phyloP scores from a whole-genome alignment of 306 rosid genomes.

The Gastrolobium villosum region DNA sequence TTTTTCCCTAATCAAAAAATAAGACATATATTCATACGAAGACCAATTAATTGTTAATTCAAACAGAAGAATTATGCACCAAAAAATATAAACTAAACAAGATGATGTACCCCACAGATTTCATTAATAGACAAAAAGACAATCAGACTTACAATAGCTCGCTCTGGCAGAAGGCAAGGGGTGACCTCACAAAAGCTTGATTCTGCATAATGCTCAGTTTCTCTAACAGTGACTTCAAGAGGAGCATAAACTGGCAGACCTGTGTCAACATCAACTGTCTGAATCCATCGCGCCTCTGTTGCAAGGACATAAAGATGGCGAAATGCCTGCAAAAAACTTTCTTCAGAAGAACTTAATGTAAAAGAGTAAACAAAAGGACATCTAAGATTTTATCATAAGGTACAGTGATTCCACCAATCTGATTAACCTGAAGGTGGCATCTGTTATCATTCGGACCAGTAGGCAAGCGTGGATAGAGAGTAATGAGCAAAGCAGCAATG shows the following conservation, averaged over 20 bases:
- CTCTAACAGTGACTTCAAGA: conserved; percentile 81
- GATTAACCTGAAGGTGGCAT: conserved; percentile 95
- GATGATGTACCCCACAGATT: conserved; percentile 36
- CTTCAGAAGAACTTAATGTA: conserved; percentile 47
- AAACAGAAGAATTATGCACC: neutral
- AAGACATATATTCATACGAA: conserved; percentile 41
- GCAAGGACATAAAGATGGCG: conserved; percentile 96
- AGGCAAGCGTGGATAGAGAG: conserved; percentile 97
- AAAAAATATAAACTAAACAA: conserved; percentile 24
- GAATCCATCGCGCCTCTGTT: conserved; percentile 98
- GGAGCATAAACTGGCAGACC: conserved; percentile 97
- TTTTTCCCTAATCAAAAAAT: conserved; percentile 37
- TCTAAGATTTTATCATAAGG: conserved; percentile 7
- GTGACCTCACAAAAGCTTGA: conserved; percentile 94
- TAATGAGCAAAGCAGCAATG: conserved; percentile 89
- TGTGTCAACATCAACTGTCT: conserved; percentile 96
- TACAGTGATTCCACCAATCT: conserved; percentile 31
- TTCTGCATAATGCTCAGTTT: conserved; percentile 93
- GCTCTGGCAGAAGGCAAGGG: conserved; percentile 97
- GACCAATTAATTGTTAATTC: conserved; percentile 35
- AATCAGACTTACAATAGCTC: conserved; percentile 76
- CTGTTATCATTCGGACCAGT: conserved; percentile 95
- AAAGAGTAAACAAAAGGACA: conserved; percentile 3
- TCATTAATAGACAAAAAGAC: conserved; percentile 35
- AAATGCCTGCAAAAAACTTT: conserved; percentile 75